Evolutionary conservation across 2,329 filamentous ascomycete species (phyloP), one percentile per base, ranked within the genome.

Genomic region (Conoideocrella luteorostrata): DNA sequence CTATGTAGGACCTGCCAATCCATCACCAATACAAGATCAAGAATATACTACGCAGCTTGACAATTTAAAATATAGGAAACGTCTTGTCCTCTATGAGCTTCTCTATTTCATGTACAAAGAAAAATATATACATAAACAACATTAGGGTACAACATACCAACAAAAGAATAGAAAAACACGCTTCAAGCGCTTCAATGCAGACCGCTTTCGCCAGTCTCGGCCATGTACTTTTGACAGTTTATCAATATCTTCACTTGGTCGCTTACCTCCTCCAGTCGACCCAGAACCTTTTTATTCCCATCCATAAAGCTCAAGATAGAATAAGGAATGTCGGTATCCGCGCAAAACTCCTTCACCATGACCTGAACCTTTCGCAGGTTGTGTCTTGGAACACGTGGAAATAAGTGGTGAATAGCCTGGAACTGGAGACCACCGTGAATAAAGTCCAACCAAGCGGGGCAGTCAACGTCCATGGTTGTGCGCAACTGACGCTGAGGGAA

Each of bases 401-500:
- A 86, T 10, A 86, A 61, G 52, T 87, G 82, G 60, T 87, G 82
- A 2, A 86, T 74, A 6, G 77, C 81, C 61, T 86, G 83, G 63
- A 86, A 87, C 62, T 86, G 83, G 22, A 87, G 67, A 1, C 83
- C 83, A 39, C 83, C 83, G 58, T 87, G 82, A 56, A 85, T 71
- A 52, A 80, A 86, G 58, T 87, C 83, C 21, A 87, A 65, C 83
- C 82, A 87, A 20, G 71, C 66, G 0, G 83, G 83, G 61, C 82
- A 86, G 53, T 84, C 80, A 38, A 87, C 77, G 54, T 87, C 83
- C 81, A 86, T 84, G 21, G 82, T 86, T 3, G 82, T 86, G 35
- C 82, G 73, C 29, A 86, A 66, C 71, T 84, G 82, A 54, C 79
- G 78, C 64, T 85, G 80, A 0, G 82, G 70, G 56, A 86, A 86